Evolutionary conservation across 345 rosid species (phyloP).

Genomic region (Nasturtium officinale): DNA sequence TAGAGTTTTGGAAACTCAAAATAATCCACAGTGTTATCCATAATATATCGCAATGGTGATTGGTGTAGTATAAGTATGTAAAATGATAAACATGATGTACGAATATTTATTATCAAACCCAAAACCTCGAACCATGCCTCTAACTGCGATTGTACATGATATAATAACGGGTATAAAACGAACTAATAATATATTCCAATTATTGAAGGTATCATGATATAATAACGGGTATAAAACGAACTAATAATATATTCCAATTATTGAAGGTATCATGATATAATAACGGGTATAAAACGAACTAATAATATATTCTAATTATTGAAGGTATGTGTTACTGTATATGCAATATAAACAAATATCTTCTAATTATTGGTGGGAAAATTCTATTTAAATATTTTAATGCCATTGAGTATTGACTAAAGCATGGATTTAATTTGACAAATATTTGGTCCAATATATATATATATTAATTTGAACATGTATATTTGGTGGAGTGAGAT

Average conservation of each 20-base stretch:
- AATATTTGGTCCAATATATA: constrained; percentile 4
- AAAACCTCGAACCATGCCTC: not conserved
- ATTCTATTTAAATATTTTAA: not conserved
- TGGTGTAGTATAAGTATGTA: not conserved
- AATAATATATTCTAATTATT: not conserved
- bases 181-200: not conserved
- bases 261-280: constrained; percentile 1
- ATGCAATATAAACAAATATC: too few species aligned
- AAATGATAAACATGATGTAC: not conserved
- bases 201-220: constrained; percentile 7
- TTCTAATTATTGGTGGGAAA: not conserved
- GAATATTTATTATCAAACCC: not conserved
- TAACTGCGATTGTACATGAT: not conserved
- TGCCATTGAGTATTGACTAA: not conserved
- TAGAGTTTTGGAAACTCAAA: not conserved
- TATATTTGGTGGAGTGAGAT: constrained; percentile 18
- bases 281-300: not conserved
- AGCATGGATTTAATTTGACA: constrained; percentile 12
- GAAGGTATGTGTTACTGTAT: not conserved
- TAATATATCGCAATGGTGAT: not conserved
- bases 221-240: not conserved
- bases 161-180: not conserved
- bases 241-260: not conserved
- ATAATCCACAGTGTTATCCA: not conserved
- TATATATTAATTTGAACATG: not conserved